phyloP scores from a whole-genome alignment of 345 rosid species.

The Euphorbia pulcherrima region DNA sequence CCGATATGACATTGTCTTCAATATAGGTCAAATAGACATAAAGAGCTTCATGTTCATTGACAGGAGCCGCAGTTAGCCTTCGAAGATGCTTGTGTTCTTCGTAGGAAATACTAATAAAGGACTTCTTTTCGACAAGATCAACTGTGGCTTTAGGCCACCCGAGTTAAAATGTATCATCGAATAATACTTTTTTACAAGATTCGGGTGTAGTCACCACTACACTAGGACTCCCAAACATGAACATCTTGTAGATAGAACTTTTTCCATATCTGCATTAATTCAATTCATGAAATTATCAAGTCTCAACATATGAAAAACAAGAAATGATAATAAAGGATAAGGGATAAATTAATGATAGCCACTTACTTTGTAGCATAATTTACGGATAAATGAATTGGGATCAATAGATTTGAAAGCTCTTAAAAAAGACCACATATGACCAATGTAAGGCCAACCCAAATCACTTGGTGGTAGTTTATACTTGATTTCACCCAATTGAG shows the following conservation, averaged over 20 bases:
- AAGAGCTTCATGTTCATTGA: conserved; percentile 78
- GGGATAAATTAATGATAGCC: neutral
- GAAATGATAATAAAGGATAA: neutral
- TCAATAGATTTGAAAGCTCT: conserved; percentile 63
- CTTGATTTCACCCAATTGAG: conserved; percentile 43
- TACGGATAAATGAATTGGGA: conserved; percentile 62
- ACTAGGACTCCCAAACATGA: conserved; percentile 83
- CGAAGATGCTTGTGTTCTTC: conserved; percentile 90
- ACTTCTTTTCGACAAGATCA: conserved; percentile 69
- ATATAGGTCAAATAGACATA: conserved; percentile 55
- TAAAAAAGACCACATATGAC: conserved; percentile 84
- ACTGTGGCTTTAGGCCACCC: conserved; percentile 77
- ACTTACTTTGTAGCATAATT: conserved; percentile 42
- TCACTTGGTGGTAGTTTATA: conserved; percentile 72
- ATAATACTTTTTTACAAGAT: conserved; percentile 53
- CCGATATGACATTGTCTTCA: conserved; percentile 50
- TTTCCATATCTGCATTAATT: conserved; percentile 60
- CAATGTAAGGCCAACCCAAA: conserved; percentile 81
- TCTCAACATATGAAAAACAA: neutral
- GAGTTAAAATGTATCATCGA: conserved; percentile 64
- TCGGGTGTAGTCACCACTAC: conserved; percentile 72
- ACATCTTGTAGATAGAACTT: conserved; percentile 63
- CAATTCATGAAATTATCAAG: too few species aligned
- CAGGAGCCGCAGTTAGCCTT: conserved; percentile 65
- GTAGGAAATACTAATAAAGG: conserved; percentile 58